Percentiles rank a stretch among this genome's conserved stretches.
These are phyloP conservation scores for Tilletia indica DNA, from an alignment of 1,284 basidiomycete genomes.

Conservation along the genomic window DNA sequence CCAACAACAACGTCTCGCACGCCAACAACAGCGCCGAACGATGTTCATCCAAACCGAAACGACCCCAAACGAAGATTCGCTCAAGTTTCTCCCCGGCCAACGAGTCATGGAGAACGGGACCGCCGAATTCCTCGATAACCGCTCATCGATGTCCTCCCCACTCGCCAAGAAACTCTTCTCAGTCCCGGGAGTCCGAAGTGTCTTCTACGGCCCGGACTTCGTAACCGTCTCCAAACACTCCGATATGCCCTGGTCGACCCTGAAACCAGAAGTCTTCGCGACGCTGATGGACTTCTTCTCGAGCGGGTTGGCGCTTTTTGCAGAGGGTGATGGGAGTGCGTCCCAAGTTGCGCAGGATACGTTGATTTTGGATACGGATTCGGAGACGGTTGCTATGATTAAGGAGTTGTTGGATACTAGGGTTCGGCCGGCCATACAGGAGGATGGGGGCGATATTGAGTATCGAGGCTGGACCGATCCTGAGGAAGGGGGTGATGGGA, in stretches of 20 bases:
- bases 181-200: slow-evolving; percentile 79
- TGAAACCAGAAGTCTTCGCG: slow-evolving; percentile 99
- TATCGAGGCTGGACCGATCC: slow-evolving; percentile 69
- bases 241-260: slow-evolving; percentile 77
- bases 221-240: slow-evolving; percentile 92
- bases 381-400: slow-evolving; percentile 98
- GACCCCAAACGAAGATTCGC: slow-evolving; percentile 93
- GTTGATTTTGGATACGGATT: slow-evolving; percentile 89
- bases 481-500: slow-evolving; percentile 61
- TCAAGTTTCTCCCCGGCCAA: slow-evolving; percentile 95
- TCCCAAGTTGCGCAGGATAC: slow-evolving; percentile 85
- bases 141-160: slow-evolving; percentile 66
- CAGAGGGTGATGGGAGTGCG: slow-evolving; percentile 59
- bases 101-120: slow-evolving; percentile 78
- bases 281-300: slow-evolving; percentile 97
- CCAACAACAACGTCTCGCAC: neutral
- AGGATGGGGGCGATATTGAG: slow-evolving; percentile 86
- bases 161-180: slow-evolving; percentile 89
- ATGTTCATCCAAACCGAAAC: slow-evolving; percentile 98
- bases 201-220: slow-evolving; percentile 98
- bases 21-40: slow-evolving; percentile 61
- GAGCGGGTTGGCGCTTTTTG: slow-evolving; percentile 79
- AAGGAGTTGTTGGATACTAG: slow-evolving; percentile 94
- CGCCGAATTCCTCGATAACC: slow-evolving; percentile 85
- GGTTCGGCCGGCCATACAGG: slow-evolving; percentile 93